phyloP scores from a whole-genome alignment of 2,329 filamentous ascomycete species.

The Nigrograna mackinnonii region DNA sequence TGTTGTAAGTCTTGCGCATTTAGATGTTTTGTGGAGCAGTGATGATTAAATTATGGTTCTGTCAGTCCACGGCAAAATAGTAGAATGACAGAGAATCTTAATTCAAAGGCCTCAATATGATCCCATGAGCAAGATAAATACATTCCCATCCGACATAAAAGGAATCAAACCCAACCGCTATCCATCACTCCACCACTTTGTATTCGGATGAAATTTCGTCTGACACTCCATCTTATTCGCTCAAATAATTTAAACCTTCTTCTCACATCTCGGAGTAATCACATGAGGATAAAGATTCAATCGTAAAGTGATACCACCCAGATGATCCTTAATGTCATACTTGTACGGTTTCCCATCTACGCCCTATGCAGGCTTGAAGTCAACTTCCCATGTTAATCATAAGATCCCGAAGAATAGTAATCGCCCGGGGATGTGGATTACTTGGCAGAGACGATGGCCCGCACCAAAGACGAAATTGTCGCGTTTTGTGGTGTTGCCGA shows the following conservation, averaged over 20 bases:
- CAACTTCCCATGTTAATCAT: slow-evolving; percentile 38
- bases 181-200: too few relatives aligned
- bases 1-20: too few relatives aligned
- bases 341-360: background rate
- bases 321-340: background rate
- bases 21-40: too few relatives aligned
- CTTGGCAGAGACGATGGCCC: slow-evolving; percentile 41
- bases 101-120: too few relatives aligned
- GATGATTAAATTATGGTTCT: too few relatives aligned
- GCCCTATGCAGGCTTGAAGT: slow-evolving; percentile 8
- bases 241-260: background rate
- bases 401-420: slow-evolving; percentile 34
- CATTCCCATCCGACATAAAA: too few relatives aligned
- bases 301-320: background rate
- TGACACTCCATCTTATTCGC: background rate
- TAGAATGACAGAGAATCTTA: too few relatives aligned
- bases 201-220: background rate
- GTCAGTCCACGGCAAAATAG: too few relatives aligned
- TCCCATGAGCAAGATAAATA: too few relatives aligned
- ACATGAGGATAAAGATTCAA: background rate
- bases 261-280: background rate
- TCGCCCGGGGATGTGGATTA: slow-evolving; percentile 40
- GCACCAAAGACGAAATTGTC: slow-evolving; percentile 44
- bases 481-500: slow-evolving; percentile 12
- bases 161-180: too few relatives aligned